phyloP scores from a whole-genome alignment of 2,329 filamentous ascomycete species.

The Coniochaeta prunicola region DNA sequence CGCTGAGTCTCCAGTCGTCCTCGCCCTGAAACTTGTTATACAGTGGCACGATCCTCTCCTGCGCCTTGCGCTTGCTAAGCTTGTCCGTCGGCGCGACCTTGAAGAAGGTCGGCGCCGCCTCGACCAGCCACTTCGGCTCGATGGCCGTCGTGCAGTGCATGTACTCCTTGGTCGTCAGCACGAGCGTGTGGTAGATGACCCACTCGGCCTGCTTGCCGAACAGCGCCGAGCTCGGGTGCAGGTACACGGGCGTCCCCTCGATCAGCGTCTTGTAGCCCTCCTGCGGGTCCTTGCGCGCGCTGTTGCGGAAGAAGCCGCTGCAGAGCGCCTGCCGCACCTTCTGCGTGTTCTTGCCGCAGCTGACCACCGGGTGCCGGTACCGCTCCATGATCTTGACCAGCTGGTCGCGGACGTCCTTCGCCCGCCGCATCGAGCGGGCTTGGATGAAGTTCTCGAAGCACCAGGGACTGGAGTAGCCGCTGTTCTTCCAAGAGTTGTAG shows the following conservation, averaged over 20 bases:
- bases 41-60: constrained; percentile 89
- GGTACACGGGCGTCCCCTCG: constrained; percentile 88
- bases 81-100: constrained; percentile 86
- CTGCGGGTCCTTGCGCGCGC: constrained; percentile 87
- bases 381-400: constrained; percentile 90
- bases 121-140: constrained; percentile 89
- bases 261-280: constrained; percentile 98
- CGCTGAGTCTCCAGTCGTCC: constrained; percentile 90
- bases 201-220: constrained; percentile 96
- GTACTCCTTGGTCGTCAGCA: constrained; percentile 94
- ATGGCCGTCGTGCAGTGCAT: constrained; percentile 94
- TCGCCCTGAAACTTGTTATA: constrained; percentile 89
- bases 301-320: constrained; percentile 91
- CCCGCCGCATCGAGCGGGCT: constrained; percentile 77
- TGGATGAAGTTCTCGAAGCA: constrained; percentile 98
- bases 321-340: constrained; percentile 86
- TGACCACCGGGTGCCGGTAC: constrained; percentile 74
- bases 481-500: constrained; percentile 93
- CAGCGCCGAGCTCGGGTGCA: constrained; percentile 85
- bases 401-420: constrained; percentile 88
- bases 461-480: constrained; percentile 78
- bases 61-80: constrained; percentile 85
- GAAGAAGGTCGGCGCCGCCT: constrained; percentile 98
- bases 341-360: constrained; percentile 80
- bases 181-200: constrained; percentile 87